Base-by-base conservation (phyloP, 495 filamentous ascomycete genomes). In the Penicillium cosmopolitanum region DNA sequence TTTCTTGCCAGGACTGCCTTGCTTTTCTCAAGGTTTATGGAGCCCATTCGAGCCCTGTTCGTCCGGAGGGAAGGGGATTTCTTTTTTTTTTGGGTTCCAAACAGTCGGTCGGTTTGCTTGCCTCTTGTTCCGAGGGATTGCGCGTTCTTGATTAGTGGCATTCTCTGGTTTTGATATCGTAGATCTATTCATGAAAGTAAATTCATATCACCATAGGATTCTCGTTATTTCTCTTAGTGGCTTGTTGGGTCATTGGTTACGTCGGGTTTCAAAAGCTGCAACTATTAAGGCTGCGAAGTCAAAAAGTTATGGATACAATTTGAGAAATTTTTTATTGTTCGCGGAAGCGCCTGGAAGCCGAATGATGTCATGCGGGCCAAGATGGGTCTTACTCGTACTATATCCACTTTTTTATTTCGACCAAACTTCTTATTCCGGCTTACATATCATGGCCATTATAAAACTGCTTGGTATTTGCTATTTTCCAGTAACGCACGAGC, bases 1-100 rank as follows among this genome's bases (percentile, higher is more conserved):
- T 21, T 47, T 25, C 19, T 47, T 47, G 18, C 44, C 19, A 23
- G 35, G 18, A 38, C 31, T 53, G 23, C 51, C 43, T 50, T 56
- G 43, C n/a, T 23, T 56, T 21, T 36, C 21, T 21, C 44, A 19
- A 35, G 21, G 7, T 18, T 21, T 43, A 47, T 48, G 43, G 54
- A 56, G 44, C 19, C 19, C 19, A 21, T 21, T 2, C 19, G 19
- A 21, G 2, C 25, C 44, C 44, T 4, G 19, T 21, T 47, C 19
- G 16, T 25, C 2, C 40, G 6, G 12, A 10, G 9, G 34, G 13
- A 36, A 13, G 34, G 34, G 34, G 34, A 36, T 36, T 36, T 10
- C 5, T 36, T 36, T 36, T 10, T 9, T 13, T 2, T 36, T 9
- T 9, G 9, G 9, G 34, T 36, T 10, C 5, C 13, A 36, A 36